phyloP scores from a whole-genome alignment of 768 basidiomycete species.

The Podaxis carcinomalis region DNA sequence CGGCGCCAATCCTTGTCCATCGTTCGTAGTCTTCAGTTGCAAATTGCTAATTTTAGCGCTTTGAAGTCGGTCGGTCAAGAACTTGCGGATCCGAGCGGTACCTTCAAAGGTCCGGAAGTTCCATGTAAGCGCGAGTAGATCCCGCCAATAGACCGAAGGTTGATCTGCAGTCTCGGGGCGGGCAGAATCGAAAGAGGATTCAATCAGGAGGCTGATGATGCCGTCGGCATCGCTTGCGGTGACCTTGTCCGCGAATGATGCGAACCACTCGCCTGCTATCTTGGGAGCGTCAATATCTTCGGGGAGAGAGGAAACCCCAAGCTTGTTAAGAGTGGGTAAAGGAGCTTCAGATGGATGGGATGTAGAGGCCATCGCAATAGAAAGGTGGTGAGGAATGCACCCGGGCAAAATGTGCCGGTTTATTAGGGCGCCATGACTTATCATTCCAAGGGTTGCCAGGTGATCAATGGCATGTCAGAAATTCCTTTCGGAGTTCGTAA shows the following conservation, averaged over 20 bases:
- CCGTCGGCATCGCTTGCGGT: conserved; percentile 12
- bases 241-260: conserved; percentile 16
- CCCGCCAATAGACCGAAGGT: conserved; percentile 41
- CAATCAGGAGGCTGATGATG: conserved; percentile 27
- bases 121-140: conserved; percentile 49
- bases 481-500: neutral
- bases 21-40: conserved; percentile 22
- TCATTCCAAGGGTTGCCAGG: neutral
- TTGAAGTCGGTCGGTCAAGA: conserved; percentile 36
- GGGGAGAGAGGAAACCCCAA: conserved; percentile 23
- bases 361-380: neutral
- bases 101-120: conserved; percentile 46
- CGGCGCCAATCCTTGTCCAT: conserved; percentile 14
- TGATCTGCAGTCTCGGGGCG: conserved; percentile 14
- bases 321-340: conserved; percentile 26
- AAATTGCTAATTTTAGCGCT: conserved; percentile 22
- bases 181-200: conserved; percentile 25
- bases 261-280: conserved; percentile 25
- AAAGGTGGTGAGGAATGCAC: neutral
- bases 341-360: conserved; percentile 20
- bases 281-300: conserved; percentile 28
- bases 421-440: neutral
- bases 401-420: neutral
- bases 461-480: neutral
- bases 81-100: conserved; percentile 28